Percentiles rank a stretch among this genome's conserved stretches.
Evolutionary conservation across 2,329 filamentous ascomycete species (phyloP).

Genomic region (Alternaria triticimaculans): DNA sequence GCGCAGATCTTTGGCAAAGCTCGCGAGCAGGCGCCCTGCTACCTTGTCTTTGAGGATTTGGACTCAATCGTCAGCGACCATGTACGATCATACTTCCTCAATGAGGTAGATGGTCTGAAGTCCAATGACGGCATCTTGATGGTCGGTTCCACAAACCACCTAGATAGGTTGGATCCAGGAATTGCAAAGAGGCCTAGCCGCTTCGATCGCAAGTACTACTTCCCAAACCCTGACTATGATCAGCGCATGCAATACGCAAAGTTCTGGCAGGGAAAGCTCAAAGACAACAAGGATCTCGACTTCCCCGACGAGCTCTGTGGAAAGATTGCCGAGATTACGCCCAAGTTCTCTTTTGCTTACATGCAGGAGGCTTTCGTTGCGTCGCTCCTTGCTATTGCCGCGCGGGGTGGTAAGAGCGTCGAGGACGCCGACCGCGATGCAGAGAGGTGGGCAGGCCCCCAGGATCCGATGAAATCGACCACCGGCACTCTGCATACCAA

Average conservation of each 20-base stretch:
- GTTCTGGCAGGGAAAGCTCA: constrained; percentile 54
- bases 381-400: constrained; percentile 47
- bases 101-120: constrained; percentile 74
- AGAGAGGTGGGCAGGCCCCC: constrained; percentile 35
- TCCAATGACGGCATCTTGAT: constrained; percentile 75
- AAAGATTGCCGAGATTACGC: constrained; percentile 51
- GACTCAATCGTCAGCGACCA: constrained; percentile 68
- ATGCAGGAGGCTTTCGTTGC: constrained; percentile 55
- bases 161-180: constrained; percentile 71
- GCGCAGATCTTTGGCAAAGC: constrained; percentile 57
- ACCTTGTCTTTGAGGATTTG: constrained; percentile 75
- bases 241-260: constrained; percentile 53
- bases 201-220: constrained; percentile 58
- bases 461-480: constrained; percentile 29
- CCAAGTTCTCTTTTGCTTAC: constrained; percentile 56
- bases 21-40: constrained; percentile 68
- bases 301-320: constrained; percentile 51
- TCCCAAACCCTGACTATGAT: constrained; percentile 48
- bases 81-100: constrained; percentile 73
- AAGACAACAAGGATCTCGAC: constrained; percentile 45
- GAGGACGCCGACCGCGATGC: constrained; percentile 12
- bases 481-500: constrained; percentile 13
- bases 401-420: constrained; percentile 24
- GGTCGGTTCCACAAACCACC: constrained; percentile 68
- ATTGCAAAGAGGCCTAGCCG: constrained; percentile 57